These are phyloP conservation scores for Isochrysis galbana DNA, from an alignment of 78 protist species.

Conservation along the genomic window DNA sequence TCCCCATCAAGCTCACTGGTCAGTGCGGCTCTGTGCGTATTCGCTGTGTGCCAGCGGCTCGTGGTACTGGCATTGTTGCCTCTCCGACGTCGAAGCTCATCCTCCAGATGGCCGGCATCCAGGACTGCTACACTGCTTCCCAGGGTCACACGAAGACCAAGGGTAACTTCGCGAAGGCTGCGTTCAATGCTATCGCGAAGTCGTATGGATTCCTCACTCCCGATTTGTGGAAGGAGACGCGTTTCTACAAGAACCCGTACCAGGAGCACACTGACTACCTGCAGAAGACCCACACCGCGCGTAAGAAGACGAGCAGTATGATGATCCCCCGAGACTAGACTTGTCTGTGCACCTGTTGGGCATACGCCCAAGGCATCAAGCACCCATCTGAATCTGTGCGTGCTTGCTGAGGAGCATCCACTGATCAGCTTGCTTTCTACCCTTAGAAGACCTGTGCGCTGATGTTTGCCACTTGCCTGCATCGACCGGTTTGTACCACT, in stretches of 20 bases:
- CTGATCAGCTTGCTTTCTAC: no score
- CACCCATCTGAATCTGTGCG: no score
- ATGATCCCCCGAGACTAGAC: neutral
- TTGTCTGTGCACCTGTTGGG: no score
- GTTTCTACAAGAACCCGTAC: conserved; percentile 78
- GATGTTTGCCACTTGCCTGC: no score
- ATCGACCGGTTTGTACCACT: no score
- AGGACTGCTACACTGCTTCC: conserved; percentile 97
- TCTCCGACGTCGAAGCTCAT: conserved; percentile 96
- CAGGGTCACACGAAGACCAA: conserved; percentile 96
- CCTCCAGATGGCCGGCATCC: conserved; percentile 96
- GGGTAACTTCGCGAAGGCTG: conserved; percentile 98
- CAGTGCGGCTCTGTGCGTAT: conserved; percentile 98
- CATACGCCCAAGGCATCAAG: no score
- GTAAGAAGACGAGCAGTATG: neutral
- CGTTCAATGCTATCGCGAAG: conserved; percentile 88
- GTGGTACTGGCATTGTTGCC: conserved; percentile 99
- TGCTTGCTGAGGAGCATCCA: no score
- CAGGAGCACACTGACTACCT: conserved; percentile 62
- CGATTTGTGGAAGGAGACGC: conserved; percentile 92
- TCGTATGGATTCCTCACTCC: conserved; percentile 98
- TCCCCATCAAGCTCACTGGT: conserved; percentile 98
- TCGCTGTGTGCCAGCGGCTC: conserved; percentile 99
- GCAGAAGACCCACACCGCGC: neutral
- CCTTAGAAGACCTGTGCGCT: no score